Percentiles rank a stretch among this genome's conserved stretches.
Evolutionary conservation across 2,329 filamentous ascomycete genomes (phyloP).

Genomic region (Coniochaeta sp.): DNA sequence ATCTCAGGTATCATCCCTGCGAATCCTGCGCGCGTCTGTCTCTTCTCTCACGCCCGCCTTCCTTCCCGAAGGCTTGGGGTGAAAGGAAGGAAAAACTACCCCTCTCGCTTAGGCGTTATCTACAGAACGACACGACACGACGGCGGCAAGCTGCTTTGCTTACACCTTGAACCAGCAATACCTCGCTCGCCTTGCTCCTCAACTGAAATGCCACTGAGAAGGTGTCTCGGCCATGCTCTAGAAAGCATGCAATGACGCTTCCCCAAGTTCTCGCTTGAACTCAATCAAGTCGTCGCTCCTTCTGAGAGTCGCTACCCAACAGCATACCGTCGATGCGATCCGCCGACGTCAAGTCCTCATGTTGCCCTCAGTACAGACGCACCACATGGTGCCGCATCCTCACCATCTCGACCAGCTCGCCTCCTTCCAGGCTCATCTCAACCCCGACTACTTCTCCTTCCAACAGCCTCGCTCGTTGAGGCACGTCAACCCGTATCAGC

Average conservation of each 20-base stretch:
- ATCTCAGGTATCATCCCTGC: background rate
- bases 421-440: conserved; percentile 18
- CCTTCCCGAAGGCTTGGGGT: background rate
- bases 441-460: conserved; percentile 17
- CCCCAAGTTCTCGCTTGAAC: background rate
- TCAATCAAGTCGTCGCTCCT: background rate
- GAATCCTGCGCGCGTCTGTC: background rate
- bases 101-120: background rate
- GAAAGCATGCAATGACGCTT: background rate
- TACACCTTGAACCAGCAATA: background rate
- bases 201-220: background rate
- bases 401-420: conserved; percentile 29
- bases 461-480: conserved; percentile 11
- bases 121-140: background rate
- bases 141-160: background rate
- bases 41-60: background rate
- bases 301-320: background rate
- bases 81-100: background rate
- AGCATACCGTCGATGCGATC: background rate
- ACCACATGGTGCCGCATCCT: conserved; percentile 39
- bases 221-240: background rate
- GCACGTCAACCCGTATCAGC: conserved; percentile 9
- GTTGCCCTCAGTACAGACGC: conserved; percentile 44
- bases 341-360: conserved; percentile 18
- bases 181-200: background rate